Evolutionary conservation across 345 rosid genomes (phyloP).

Genomic region (Dipteronia dyeriana): DNA sequence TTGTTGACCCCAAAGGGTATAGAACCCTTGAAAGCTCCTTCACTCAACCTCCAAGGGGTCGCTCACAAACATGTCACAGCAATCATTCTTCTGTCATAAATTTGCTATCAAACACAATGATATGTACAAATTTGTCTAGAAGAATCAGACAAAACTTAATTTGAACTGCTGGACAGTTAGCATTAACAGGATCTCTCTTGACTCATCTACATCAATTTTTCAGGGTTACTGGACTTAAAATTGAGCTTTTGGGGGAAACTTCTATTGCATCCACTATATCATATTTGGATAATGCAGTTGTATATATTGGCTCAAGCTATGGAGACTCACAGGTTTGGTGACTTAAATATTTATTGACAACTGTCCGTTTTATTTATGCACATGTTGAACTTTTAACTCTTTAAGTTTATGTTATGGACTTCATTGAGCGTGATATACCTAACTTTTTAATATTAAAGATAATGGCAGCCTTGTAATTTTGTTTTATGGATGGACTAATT

Average conservation of each 20-base stretch:
- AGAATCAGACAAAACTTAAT: not conserved
- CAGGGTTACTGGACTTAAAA: slow-evolving; percentile 95
- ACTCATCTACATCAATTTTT: slow-evolving; percentile 24
- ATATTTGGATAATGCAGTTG: slow-evolving; percentile 86
- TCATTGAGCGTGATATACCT: not conserved
- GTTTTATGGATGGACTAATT: not conserved
- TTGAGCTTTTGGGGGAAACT: slow-evolving; percentile 95
- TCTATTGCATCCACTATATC: slow-evolving; percentile 93
- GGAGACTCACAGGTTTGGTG: slow-evolving; percentile 88
- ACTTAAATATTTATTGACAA: not conserved
- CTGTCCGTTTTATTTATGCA: not conserved
- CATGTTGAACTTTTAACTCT: not conserved
- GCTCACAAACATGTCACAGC: slow-evolving; percentile 27
- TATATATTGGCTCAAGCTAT: slow-evolving; percentile 87
- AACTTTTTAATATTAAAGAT: not conserved
- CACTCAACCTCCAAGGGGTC: not conserved
- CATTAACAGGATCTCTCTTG: slow-evolving; percentile 12
- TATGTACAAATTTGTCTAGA: not conserved
- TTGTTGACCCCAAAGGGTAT: not conserved
- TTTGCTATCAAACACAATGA: not conserved
- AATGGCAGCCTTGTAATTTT: not conserved
- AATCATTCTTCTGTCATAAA: not conserved
- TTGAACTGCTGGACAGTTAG: not conserved
- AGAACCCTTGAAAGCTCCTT: not conserved
- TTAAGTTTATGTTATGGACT: not conserved